A percentile compares a stretch with the other conserved stretches of the same genome.
Evolutionary conservation across 83 land plant species (phyloP).

Genomic region (Diphasiastrum complanatum): DNA sequence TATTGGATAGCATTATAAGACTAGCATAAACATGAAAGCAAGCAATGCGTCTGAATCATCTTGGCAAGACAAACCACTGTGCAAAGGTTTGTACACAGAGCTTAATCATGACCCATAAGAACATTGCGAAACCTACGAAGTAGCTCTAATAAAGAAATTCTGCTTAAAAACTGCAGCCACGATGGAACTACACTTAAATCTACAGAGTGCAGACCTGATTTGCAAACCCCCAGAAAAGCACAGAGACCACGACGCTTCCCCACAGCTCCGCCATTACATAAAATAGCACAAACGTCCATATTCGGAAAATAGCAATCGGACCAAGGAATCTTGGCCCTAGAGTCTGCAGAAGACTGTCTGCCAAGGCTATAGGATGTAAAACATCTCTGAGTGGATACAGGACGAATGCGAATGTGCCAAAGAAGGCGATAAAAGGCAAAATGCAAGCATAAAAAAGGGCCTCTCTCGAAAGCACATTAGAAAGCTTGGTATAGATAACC

Average conservation of each 20-base stretch:
- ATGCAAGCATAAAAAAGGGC: constrained; percentile 88
- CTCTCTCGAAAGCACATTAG: constrained; percentile 83
- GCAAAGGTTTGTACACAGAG: no score
- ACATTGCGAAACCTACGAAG: no score
- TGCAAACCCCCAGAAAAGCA: constrained; percentile 99
- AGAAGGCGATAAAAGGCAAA: constrained; percentile 86
- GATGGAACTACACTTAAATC: not conserved
- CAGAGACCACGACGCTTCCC: constrained; percentile 98
- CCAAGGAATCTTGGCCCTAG: constrained; percentile 93
- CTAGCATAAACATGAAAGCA: no score
- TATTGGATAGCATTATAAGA: no score
- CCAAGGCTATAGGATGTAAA: constrained; percentile 81
- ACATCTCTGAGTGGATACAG: constrained; percentile 74
- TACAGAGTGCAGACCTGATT: constrained; percentile 64
- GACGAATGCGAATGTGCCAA: constrained; percentile 87
- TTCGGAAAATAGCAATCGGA: constrained; percentile 92
- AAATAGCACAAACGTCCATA: constrained; percentile 95
- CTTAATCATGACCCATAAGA: no score
- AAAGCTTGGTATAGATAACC: constrained; percentile 83
- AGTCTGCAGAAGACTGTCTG: constrained; percentile 56
- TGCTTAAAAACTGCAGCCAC: not conserved
- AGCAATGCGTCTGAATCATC: no score
- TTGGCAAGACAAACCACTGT: no score
- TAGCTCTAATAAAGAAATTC: no score
- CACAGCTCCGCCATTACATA: constrained; percentile 99